Percentiles rank a stretch among this genome's conserved stretches.
These are phyloP conservation scores for Saccharomycopsis sp. DNA, from an alignment of 805 yeast species.

Conservation along the genomic window DNA sequence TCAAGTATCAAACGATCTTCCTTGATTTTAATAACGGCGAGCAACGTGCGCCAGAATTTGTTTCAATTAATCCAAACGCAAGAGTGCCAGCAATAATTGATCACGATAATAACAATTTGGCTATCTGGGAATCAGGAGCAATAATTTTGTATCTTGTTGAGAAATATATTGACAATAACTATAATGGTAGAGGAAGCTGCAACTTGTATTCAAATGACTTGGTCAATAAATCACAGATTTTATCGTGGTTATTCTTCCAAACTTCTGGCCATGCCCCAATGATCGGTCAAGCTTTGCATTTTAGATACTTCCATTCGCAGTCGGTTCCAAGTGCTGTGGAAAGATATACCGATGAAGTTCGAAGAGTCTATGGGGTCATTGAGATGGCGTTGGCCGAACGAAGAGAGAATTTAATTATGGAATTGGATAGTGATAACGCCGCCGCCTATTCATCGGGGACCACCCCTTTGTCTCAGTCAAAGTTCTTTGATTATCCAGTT, in stretches of 20 bases:
- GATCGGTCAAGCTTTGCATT: conserved; percentile 96
- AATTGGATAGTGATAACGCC: conserved; percentile 78
- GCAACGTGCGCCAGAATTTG: conserved; percentile 89
- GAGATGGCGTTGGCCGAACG: conserved; percentile 94
- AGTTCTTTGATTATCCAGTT: conserved; percentile 87
- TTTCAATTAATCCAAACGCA: conserved; percentile 91
- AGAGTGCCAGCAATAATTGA: conserved; percentile 92
- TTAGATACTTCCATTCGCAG: conserved; percentile 81
- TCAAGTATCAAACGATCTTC: conserved; percentile 72
- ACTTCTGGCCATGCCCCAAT: conserved; percentile 98
- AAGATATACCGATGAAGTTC: conserved; percentile 84
- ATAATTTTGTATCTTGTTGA: conserved; percentile 77
- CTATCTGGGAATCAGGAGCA: conserved; percentile 95
- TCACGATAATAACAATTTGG: conserved; percentile 69
- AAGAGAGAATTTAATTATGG: conserved; percentile 85
- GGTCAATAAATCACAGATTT: conserved; percentile 75
- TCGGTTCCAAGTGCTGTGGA: conserved; percentile 85
- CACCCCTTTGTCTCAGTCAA: conserved; percentile 75
- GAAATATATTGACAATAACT: conserved; percentile 49
- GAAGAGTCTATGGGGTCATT: conserved; percentile 87
- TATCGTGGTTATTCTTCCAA: conserved; percentile 89
- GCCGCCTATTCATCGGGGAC: conserved; percentile 85
- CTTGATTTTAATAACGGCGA: conserved; percentile 85
- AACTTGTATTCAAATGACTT: conserved; percentile 74
- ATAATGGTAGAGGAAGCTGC: conserved; percentile 47